A percentile compares a stretch with the other conserved stretches of the same genome.
Conservation (phyloP, 805 yeast genomes). For the Lipomyces mesembrius region DNA sequence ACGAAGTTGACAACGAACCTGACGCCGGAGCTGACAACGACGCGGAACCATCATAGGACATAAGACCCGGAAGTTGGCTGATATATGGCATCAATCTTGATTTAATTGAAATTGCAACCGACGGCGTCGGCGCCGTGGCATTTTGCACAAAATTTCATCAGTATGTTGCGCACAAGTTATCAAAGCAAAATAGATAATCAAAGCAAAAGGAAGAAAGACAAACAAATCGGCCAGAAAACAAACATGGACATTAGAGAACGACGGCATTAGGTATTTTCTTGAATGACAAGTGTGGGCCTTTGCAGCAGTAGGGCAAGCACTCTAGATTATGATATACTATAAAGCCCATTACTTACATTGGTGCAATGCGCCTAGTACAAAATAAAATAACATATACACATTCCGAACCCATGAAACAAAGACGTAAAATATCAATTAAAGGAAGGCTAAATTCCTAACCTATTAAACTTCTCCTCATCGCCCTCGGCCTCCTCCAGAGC, state of each 20-base stretch:
- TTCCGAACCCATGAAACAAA: neutral
- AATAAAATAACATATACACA: neutral
- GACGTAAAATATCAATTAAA: neutral
- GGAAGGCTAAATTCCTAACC: slow-evolving; percentile 30
- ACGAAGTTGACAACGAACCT: slow-evolving; percentile 2
- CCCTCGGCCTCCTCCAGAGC: slow-evolving; percentile 81
- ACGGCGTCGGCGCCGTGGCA: neutral
- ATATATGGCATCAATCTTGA: slow-evolving; percentile 33
- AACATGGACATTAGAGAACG: neutral
- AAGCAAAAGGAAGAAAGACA: slow-evolving; percentile 10
- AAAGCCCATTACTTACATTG: slow-evolving; percentile 2
- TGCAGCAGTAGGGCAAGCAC: neutral
- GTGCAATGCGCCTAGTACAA: slow-evolving; percentile 3
- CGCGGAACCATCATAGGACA: slow-evolving; percentile 16
- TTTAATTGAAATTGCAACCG: slow-evolving; percentile 2
- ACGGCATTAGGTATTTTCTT: neutral
- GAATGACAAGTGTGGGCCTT: neutral
- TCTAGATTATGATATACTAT: neutral
- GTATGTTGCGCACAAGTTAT: slow-evolving; percentile 3
- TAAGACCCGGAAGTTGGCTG: slow-evolving; percentile 31
- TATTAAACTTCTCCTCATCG: slow-evolving; percentile 48
- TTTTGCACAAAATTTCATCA: neutral
- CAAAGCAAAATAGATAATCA: too few species aligned
- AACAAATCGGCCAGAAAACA: neutral
- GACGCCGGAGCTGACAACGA: neutral